Conservation (phyloP, 139 green algal genomes). For the Tetradesmus lagerheimii region DNA sequence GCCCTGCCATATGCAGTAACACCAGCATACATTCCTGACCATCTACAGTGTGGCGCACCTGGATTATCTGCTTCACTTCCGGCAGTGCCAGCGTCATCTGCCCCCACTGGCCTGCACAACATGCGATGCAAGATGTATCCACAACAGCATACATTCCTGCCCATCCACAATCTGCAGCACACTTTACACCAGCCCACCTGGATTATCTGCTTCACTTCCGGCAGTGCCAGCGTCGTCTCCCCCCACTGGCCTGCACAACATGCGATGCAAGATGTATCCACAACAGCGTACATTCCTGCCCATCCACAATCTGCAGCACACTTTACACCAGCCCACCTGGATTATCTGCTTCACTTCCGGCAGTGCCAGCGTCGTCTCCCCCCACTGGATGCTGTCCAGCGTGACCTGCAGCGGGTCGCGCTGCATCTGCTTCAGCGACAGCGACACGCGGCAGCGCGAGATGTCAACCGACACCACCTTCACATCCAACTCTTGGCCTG, state of each 20-base stretch:
- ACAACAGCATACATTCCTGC: too few species aligned
- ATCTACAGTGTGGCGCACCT: too few species aligned
- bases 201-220: constrained; percentile 19
- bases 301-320: too few species aligned
- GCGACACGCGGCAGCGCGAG: constrained; percentile 24
- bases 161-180: too few species aligned
- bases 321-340: not conserved
- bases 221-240: not conserved
- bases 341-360: constrained; percentile 42
- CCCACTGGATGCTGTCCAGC: constrained; percentile 46
- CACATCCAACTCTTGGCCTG: constrained; percentile 37
- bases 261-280: too few species aligned
- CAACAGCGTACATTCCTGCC: too few species aligned
- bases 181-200: not conserved
- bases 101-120: not conserved
- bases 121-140: too few species aligned
- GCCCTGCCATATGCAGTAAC: too few species aligned
- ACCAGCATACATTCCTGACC: too few species aligned
- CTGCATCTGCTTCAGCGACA: constrained; percentile 38
- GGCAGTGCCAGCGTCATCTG: not conserved
- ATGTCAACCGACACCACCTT: constrained; percentile 45
- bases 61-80: constrained; percentile 14
- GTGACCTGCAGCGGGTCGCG: constrained; percentile 23
- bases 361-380: not conserved
- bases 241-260: not conserved